Percentiles rank a stretch among this genome's conserved stretches.
phyloP scores from a whole-genome alignment of 257 asterid genomes.

The Penstemon newberryi region DNA sequence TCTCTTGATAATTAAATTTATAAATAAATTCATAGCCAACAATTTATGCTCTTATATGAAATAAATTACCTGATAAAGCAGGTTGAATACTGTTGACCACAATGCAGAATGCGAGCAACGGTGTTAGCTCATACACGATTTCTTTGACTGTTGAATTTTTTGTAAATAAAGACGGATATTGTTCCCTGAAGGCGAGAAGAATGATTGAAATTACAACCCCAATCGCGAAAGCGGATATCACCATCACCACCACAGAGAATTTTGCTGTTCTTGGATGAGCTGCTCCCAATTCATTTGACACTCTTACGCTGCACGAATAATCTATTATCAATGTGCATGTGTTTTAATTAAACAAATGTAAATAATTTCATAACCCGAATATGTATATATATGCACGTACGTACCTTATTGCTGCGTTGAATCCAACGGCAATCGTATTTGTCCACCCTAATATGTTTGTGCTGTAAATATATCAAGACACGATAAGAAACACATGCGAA shows the following conservation, averaged over 20 bases:
- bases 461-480: conserved; percentile 12
- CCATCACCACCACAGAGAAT: conserved; percentile 43
- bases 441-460: conserved; percentile 43
- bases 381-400: neutral
- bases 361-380: too few species aligned
- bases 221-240: conserved; percentile 33
- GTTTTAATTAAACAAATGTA: too few species aligned
- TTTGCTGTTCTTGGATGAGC: conserved; percentile 54
- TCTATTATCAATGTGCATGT: too few species aligned
- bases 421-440: conserved; percentile 33
- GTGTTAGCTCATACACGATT: conserved; percentile 44
- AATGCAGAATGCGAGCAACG: conserved; percentile 43
- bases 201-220: conserved; percentile 31
- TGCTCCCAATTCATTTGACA: conserved; percentile 63
- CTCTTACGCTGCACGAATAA: conserved; percentile 41
- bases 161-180: conserved; percentile 49
- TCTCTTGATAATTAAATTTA: neutral
- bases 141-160: conserved; percentile 33
- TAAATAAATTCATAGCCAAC: neutral
- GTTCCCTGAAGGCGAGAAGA: conserved; percentile 28
- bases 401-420: conserved; percentile 48
- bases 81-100: conserved; percentile 38
- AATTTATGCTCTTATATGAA: too few species aligned
- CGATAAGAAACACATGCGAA: neutral
- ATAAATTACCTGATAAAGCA: conserved; percentile 31